Conservation (phyloP, 2,329 filamentous ascomycete genomes). For the Coniochaeta sp. region DNA sequence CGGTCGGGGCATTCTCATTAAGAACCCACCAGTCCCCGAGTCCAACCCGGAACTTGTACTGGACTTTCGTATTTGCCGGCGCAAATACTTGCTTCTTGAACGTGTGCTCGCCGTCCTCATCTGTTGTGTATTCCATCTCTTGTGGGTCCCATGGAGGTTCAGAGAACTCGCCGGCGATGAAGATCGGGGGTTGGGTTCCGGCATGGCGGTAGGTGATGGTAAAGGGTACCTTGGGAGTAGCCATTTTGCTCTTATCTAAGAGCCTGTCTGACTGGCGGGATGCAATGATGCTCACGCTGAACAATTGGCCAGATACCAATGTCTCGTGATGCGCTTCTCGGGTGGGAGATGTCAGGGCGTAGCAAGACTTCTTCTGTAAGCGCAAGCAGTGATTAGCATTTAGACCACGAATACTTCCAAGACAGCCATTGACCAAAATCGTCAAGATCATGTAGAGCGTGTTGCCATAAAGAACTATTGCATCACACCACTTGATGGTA, state of each 20-base stretch:
- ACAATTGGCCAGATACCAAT: not conserved
- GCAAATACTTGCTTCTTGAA: constrained; percentile 52
- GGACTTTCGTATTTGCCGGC: constrained; percentile 51
- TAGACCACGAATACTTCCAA: too few species aligned
- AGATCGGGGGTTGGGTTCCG: constrained; percentile 60
- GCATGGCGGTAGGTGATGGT: constrained; percentile 55
- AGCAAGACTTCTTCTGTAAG: not conserved
- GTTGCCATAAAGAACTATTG: not conserved
- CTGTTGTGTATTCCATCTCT: constrained; percentile 54
- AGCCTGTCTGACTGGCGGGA: not conserved
- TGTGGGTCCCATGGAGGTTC: constrained; percentile 58
- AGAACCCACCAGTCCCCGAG: constrained; percentile 63
- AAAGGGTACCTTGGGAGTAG: constrained; percentile 32
- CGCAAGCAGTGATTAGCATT: too few species aligned
- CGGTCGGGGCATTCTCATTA: constrained; percentile 52
- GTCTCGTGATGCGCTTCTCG: not conserved
- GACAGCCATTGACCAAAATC: too few species aligned
- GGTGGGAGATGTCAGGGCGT: not conserved
- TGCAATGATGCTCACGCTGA: not conserved
- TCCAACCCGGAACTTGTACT: constrained; percentile 70
- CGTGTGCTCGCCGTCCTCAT: constrained; percentile 44
- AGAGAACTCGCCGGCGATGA: constrained; percentile 62
- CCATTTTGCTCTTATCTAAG: constrained; percentile 19
- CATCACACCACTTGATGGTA: constrained; percentile 4
- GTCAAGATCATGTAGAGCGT: too few species aligned